Percentiles rank a stretch among this genome's conserved stretches.
These are phyloP conservation scores for Saturnispora saitoi DNA, from an alignment of 805 yeast species.

Conservation along the genomic window DNA sequence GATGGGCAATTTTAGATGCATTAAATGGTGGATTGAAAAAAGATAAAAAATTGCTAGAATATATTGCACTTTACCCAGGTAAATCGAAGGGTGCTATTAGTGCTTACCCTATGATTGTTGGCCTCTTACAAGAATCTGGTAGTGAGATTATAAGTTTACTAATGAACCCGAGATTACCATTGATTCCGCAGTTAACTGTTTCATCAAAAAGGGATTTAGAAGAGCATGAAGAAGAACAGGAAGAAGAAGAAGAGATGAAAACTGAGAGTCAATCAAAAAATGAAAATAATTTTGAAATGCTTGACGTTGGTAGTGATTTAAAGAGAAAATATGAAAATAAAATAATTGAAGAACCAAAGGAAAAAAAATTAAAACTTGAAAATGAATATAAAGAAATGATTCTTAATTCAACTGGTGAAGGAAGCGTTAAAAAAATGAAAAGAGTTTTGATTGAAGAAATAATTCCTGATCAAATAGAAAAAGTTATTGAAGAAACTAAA, in stretches of 20 bases:
- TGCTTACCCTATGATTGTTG: conserved; percentile 60
- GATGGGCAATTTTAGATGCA: conserved; percentile 34
- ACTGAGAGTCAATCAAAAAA: conserved; percentile 10
- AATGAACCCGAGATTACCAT: conserved; percentile 70
- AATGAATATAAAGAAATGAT: conserved; percentile 13
- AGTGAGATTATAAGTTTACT: conserved; percentile 50
- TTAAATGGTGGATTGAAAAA: conserved; percentile 17
- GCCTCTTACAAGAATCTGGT: conserved; percentile 29
- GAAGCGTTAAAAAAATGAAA: conserved; percentile 2
- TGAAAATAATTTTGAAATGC: conserved; percentile 4
- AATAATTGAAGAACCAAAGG: conserved; percentile 7
- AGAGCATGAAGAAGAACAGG: conserved; percentile 5
- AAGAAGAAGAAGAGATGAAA: conserved; percentile 16
- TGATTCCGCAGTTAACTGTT: conserved; percentile 18
- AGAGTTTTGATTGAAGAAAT: conserved; percentile 7
- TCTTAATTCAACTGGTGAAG: conserved; percentile 12
- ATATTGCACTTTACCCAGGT: conserved; percentile 63
- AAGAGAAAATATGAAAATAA: conserved; percentile 11
- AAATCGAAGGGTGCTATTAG: conserved; percentile 43
- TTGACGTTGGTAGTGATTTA: conserved; percentile 9
- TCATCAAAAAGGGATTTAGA: conserved; percentile 6
- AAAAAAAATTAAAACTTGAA: conserved; percentile 4
- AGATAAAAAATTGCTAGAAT: conserved; percentile 39
- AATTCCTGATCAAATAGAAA: conserved; percentile 5
- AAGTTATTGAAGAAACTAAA: conserved; percentile 19